Conservation (phyloP, 1,139 yeast species). For the Candida freyschussii region DNA sequence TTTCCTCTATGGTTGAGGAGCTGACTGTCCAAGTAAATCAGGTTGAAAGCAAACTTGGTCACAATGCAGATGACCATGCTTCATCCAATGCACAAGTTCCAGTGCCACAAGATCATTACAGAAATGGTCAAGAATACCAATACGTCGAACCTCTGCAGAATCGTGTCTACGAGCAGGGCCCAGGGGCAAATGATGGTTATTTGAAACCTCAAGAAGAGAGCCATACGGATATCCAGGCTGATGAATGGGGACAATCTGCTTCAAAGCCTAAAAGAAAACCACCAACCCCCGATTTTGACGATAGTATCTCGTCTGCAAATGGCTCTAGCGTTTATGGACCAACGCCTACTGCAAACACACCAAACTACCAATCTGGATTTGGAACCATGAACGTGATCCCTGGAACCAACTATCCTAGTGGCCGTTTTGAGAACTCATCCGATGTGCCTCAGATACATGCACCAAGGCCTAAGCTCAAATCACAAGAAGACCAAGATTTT, state of each 20-base stretch:
- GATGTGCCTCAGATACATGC: constrained; percentile 6
- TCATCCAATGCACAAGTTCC: constrained; percentile 12
- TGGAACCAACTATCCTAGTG: constrained; percentile 7
- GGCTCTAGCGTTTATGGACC: constrained; percentile 22
- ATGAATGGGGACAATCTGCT: too few species aligned
- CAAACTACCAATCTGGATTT: constrained; percentile 1
- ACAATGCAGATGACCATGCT: constrained; percentile 2
- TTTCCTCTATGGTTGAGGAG: constrained; percentile 30
- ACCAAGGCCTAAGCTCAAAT: constrained; percentile 9
- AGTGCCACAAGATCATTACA: constrained; percentile 4
- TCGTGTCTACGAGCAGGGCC: not conserved
- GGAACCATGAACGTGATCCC: constrained; percentile 3
- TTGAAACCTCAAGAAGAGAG: too few species aligned
- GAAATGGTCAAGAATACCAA: constrained; percentile 2
- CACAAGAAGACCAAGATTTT: constrained; percentile 3
- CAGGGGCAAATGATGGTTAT: not conserved
- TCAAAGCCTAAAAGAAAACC: constrained; percentile 8
- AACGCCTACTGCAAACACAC: constrained; percentile 12
- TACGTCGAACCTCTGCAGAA: too few species aligned
- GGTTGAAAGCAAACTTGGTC: constrained; percentile 20
- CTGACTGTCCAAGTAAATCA: constrained; percentile 27
- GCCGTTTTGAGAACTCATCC: not conserved
- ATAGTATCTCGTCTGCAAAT: constrained; percentile 7
- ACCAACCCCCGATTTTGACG: constrained; percentile 8
- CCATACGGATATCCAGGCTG: too few species aligned